Conservation (phyloP, 345 rosid species). For the Camelina neglecta region DNA sequence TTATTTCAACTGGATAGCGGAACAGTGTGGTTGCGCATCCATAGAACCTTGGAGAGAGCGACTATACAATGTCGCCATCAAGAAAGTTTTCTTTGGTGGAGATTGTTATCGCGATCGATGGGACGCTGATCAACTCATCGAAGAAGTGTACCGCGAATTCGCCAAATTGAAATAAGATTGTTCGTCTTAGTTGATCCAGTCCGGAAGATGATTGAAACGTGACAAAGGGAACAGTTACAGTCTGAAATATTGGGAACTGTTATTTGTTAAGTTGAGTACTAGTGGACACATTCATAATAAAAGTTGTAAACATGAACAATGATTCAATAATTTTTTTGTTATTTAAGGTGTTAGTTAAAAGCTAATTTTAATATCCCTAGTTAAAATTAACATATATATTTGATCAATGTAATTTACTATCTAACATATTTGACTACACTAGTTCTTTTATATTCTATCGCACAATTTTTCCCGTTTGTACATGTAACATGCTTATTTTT, state of each 20-base stretch:
- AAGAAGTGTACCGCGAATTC: not conserved
- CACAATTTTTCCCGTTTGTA: too few species aligned
- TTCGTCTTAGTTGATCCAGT: not conserved
- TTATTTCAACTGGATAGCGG: slow-evolving; percentile 54
- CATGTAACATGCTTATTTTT: too few species aligned
- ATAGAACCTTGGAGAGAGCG: slow-evolving; percentile 57
- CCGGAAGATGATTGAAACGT: not conserved
- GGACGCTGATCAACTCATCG: not conserved
- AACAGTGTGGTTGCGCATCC: slow-evolving; percentile 37
- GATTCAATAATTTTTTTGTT: too few species aligned
- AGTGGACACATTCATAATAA: not conserved
- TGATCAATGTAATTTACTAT: too few species aligned
- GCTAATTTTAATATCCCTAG: too few species aligned
- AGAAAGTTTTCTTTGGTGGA: not conserved
- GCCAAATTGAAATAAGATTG: not conserved
- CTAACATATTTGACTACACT: too few species aligned
- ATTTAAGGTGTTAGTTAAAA: too few species aligned
- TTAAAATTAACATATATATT: too few species aligned
- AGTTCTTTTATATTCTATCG: too few species aligned
- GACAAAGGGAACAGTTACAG: not conserved
- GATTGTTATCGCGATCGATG: slow-evolving; percentile 12
- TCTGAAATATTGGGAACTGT: not conserved
- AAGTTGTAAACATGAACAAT: not conserved
- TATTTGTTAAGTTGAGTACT: not conserved
- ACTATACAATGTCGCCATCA: not conserved